These are phyloP conservation scores for Fragaria ananassa DNA, from an alignment of 306 rosid species.

Conservation along the genomic window DNA sequence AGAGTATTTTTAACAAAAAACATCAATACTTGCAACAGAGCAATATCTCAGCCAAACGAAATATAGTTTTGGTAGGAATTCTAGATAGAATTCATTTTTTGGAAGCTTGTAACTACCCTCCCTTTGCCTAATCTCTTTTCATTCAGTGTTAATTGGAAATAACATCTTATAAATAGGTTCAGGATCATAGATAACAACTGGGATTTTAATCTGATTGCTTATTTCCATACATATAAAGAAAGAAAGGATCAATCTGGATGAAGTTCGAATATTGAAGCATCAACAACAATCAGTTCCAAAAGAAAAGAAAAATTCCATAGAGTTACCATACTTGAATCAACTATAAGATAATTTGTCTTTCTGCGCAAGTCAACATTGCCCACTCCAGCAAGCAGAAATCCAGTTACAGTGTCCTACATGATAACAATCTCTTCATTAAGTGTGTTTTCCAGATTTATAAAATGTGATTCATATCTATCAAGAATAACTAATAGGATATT, in stretches of 20 bases:
- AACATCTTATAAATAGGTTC: too few relatives aligned
- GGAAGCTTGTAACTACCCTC: too few relatives aligned
- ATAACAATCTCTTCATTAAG: not conserved
- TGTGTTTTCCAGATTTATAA: not conserved
- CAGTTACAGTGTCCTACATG: conserved; percentile 78
- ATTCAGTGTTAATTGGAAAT: too few relatives aligned
- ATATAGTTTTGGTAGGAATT: too few relatives aligned
- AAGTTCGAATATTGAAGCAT: not conserved
- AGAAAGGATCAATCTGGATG: not conserved
- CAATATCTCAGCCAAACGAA: too few relatives aligned
- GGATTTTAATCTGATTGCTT: not conserved
- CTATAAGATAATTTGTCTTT: conserved; percentile 88
- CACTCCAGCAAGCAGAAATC: conserved; percentile 95
- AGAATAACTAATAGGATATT: not conserved
- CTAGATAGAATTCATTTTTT: too few relatives aligned
- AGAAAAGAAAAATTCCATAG: not conserved
- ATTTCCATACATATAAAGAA: not conserved
- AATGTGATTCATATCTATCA: not conserved
- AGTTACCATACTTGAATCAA: conserved; percentile 73
- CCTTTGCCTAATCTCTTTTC: too few relatives aligned
- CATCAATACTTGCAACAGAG: too few relatives aligned
- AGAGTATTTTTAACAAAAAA: too few relatives aligned
- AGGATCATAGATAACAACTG: not conserved
- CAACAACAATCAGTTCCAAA: not conserved
- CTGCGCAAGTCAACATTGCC: conserved; percentile 92